Conservation (phyloP, 306 rosid species). For the Hippophae rhamnoides region DNA sequence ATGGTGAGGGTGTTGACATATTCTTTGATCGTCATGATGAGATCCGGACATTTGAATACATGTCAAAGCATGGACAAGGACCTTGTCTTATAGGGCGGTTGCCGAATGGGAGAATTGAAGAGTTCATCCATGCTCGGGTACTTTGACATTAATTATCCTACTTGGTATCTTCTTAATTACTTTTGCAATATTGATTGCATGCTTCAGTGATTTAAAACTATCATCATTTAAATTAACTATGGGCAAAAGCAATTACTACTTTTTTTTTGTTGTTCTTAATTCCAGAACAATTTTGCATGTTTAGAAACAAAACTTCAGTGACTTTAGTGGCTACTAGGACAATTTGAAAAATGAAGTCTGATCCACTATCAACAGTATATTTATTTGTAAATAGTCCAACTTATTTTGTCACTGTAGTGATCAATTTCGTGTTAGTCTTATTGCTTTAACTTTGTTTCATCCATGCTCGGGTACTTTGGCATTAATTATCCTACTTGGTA, state of each 20-base stretch:
- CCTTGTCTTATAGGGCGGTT: slow-evolving; percentile 71
- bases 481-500: neutral
- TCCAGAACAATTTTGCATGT: too few relatives aligned
- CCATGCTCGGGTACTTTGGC: slow-evolving; percentile 56
- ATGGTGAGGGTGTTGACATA: slow-evolving; percentile 74
- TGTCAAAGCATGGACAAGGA: slow-evolving; percentile 78
- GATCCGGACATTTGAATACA: slow-evolving; percentile 59
- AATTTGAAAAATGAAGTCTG: too few relatives aligned
- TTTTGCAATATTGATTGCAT: neutral
- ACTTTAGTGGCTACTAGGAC: too few relatives aligned
- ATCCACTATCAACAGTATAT: too few relatives aligned
- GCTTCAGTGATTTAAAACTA: neutral
- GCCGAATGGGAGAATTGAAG: slow-evolving; percentile 74
- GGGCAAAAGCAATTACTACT: neutral
- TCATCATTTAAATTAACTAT: neutral
- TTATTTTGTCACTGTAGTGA: too few relatives aligned
- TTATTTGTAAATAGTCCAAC: too few relatives aligned
- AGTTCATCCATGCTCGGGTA: slow-evolving; percentile 85
- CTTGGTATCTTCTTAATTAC: neutral
- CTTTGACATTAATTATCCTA: neutral
- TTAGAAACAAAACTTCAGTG: too few relatives aligned
- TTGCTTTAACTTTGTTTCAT: too few relatives aligned
- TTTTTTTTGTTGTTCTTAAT: too few relatives aligned
- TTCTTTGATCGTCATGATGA: slow-evolving; percentile 61
- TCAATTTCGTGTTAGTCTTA: too few relatives aligned